Conservation (phyloP, 2,329 filamentous ascomycete species). For the Botryotinia globosa region DNA sequence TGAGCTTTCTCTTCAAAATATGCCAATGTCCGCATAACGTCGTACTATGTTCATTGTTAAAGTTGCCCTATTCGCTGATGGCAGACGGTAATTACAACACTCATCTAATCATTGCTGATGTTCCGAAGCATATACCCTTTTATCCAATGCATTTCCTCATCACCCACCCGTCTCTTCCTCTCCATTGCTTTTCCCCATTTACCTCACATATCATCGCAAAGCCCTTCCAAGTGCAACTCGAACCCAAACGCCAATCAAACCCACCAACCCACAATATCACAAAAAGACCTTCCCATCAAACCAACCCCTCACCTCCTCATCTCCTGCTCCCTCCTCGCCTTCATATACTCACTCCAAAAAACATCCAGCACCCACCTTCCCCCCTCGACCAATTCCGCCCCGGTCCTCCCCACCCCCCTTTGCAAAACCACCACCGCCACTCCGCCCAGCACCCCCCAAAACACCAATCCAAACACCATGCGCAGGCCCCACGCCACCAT, state of each 20-base stretch:
- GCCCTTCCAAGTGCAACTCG: no score
- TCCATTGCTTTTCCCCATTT: conserved; percentile 15
- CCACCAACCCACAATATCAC: conserved; percentile 11
- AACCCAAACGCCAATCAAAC: background rate
- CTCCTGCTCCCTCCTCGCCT: conserved; percentile 41
- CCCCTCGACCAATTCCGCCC: conserved; percentile 55
- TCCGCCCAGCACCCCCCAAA: conserved; percentile 60
- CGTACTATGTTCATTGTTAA: background rate
- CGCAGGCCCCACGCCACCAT: conserved; percentile 74
- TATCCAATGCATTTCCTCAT: background rate
- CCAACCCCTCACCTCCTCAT: conserved; percentile 23
- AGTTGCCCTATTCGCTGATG: background rate
- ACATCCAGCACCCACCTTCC: conserved; percentile 50
- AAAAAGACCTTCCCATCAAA: background rate
- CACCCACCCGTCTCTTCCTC: conserved; percentile 10
- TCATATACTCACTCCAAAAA: conserved; percentile 59
- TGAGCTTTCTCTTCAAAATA: background rate
- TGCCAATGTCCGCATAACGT: background rate
- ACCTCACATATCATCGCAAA: no score
- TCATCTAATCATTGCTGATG: background rate
- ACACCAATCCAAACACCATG: conserved; percentile 59
- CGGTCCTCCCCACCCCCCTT: conserved; percentile 63
- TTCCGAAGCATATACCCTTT: background rate
- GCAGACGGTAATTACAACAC: background rate
- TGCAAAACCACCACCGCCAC: conserved; percentile 58